Evolutionary conservation across 129 eudicot species (phyloP), one percentile per base, ranked within the genome.

Genomic region (Centrapalus pauciflorus): DNA sequence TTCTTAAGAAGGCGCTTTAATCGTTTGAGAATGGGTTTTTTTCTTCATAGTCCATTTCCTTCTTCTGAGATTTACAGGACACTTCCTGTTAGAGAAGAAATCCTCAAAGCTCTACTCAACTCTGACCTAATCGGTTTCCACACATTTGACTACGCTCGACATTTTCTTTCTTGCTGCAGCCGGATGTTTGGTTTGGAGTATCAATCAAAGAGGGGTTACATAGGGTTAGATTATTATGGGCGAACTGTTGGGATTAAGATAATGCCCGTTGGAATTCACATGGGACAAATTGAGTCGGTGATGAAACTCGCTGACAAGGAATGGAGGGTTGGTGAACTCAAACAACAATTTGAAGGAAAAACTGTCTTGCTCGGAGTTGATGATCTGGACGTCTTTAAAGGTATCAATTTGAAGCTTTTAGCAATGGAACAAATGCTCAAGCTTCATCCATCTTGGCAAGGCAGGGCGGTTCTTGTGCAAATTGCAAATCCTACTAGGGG

Each of bases 171-270:
- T 6, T 87, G 90, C 49, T 87, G 95, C 74, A 83, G 87, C 50
- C 82, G 95, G n/a, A 83, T 87, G 95, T 76, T 87, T 78, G 95
- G 95, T 26, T 79, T 87, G 72, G 95, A 83, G 71, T 87, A 87
- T 66, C 87, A 83, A 57, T 87, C 90, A 13, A 87, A 87, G 65
- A 76, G 95, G 66, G 95, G 95, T 2, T 87, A 87, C 62, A 83
- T 87, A 27, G 89, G 95, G 34, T 63, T 87, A 33, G 95, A 87
- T 25, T 87, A 83, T 70, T 84, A 71, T 76, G 90, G 95, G 33
- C 79, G 95, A 67, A 87, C 90, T 1, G 87, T 87, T 43, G 95
- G 95, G 19, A 79, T 87, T 46, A 87, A 87, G 81, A 87, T 87
- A 46, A 87, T 83, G 95, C 95, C 95, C 8, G 85, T 87, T 14